phyloP scores from a whole-genome alignment of 345 rosid genomes.

The Salix suchowensis region DNA sequence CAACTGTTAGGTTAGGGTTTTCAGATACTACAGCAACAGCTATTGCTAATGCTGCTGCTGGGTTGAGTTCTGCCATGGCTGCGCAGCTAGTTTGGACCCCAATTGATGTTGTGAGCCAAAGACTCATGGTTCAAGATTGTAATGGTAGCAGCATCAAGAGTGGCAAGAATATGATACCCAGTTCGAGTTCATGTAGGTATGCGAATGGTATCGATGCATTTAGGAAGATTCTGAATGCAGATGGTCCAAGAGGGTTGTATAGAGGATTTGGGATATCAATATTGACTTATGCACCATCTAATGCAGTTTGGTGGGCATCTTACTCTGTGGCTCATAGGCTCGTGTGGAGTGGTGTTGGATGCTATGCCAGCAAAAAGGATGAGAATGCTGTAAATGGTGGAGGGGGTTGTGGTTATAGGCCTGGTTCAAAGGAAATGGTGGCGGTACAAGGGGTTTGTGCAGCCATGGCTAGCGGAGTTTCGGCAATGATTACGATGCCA shows the following conservation, averaged over 20 bases:
- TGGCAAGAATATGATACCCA: constrained; percentile 26
- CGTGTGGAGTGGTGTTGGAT: constrained; percentile 51
- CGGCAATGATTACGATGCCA: constrained; percentile 79
- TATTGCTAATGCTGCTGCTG: constrained; percentile 76
- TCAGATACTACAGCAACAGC: constrained; percentile 64
- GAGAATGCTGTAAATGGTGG: constrained; percentile 12
- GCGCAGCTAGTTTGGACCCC: constrained; percentile 93
- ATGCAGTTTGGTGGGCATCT: constrained; percentile 96
- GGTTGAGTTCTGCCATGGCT: constrained; percentile 83
- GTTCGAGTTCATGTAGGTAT: constrained; percentile 41
- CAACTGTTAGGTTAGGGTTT: constrained; percentile 64
- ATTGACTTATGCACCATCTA: constrained; percentile 90
- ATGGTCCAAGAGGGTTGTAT: constrained; percentile 78
- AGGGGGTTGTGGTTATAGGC: constrained; percentile 20
- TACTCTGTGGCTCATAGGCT: constrained; percentile 74
- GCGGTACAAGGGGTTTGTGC: constrained; percentile 72
- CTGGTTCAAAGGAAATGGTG: constrained; percentile 39
- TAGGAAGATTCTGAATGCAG: constrained; percentile 57
- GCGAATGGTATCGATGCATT: constrained; percentile 77
- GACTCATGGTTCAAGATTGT: constrained; percentile 82
- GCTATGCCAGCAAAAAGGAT: constrained; percentile 24
- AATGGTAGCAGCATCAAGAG: constrained; percentile 10
- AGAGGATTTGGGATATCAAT: constrained; percentile 95
- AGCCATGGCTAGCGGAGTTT: constrained; percentile 73
- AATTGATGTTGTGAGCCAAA: constrained; percentile 83